Base-by-base conservation (phyloP, 441 rosid species). In the Biscutella auriculata region DNA sequence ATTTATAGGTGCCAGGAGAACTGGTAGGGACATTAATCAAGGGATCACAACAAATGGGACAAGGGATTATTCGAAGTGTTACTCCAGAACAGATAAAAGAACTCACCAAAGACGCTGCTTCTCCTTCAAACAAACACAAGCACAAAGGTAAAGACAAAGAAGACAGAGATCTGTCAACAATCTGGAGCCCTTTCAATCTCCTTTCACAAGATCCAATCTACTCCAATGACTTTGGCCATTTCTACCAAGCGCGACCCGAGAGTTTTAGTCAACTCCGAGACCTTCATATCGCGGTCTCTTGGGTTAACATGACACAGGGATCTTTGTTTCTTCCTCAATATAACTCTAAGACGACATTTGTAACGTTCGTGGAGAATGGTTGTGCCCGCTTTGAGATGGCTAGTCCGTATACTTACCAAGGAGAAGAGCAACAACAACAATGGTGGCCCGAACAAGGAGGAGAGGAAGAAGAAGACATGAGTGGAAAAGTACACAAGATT, bases 371-470 rank as follows among this genome's bases (percentile, higher is more conserved):
- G 28, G 56, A 54, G 29, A 71, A 77, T 29, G 94, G 94, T 53
- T 32, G 62, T 1, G 87, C 75, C 5, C 70, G 65, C 16, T 33
- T 67, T 4, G 82, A 76, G 66, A 85, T 85, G 87, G 87, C 73
- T 53, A 63, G 76, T 68, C 94, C 77, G 1, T 81, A 75, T 66
- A 14, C 57, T 42, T 29, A 23, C 33, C 25, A 70, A 58, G 45
- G 46, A 23, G 15, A 23, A 19, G 4, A 19, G 46, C 47, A 62
- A 41, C 43, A 60, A 41, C 43, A 60, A 48, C 37, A 52, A 39
- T 32, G 33, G 33, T 28, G 49, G 50, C 44, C 26, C 10, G 37
- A 28, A 58, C 23, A 49, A 57, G 32, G 51, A 49, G 44, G 34
- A 41, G 34, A 62, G 66, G 68, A 69, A 42, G 56, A 50, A 50